Evolutionary conservation across 2,329 filamentous ascomycete species (phyloP).

Genomic region (Aureobasidium leucospermi): DNA sequence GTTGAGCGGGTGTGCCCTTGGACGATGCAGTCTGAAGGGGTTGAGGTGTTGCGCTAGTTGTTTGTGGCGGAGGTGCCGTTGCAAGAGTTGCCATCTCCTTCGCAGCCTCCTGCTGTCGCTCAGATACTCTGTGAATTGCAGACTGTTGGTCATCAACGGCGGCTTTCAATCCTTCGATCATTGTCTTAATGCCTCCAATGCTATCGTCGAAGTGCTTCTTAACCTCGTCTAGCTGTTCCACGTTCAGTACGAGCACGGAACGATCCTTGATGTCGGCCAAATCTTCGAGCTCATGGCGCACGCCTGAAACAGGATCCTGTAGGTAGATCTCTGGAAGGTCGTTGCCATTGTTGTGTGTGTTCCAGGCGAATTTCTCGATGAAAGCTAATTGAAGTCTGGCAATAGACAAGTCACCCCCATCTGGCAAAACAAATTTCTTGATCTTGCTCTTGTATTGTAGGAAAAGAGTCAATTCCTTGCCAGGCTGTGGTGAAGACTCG

Average conservation of each 20-base stretch:
- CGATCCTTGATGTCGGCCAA: constrained; percentile 88
- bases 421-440: constrained; percentile 86
- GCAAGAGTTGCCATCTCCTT: constrained; percentile 72
- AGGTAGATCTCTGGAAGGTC: constrained; percentile 97
- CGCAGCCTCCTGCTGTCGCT: constrained; percentile 80
- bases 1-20: constrained; percentile 49
- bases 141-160: constrained; percentile 76
- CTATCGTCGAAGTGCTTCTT: constrained; percentile 95
- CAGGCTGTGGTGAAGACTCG: constrained; percentile 59
- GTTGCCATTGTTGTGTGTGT: constrained; percentile 85
- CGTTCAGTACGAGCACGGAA: constrained; percentile 87
- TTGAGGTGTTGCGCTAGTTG: constrained; percentile 17
- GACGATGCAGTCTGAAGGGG: constrained; percentile 20
- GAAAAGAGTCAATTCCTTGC: constrained; percentile 88
- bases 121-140: constrained; percentile 77
- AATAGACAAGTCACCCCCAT: constrained; percentile 79
- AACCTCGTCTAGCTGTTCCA: constrained; percentile 89
- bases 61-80: constrained; percentile 34
- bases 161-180: constrained; percentile 81
- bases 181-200: constrained; percentile 66
- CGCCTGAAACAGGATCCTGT: constrained; percentile 87
- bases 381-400: constrained; percentile 89
- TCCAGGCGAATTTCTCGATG: constrained; percentile 99
- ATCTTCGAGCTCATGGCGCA: constrained; percentile 95
- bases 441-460: constrained; percentile 95